phyloP scores from a whole-genome alignment of 116 monocot genomes.

The Cymodocea nodosa region DNA sequence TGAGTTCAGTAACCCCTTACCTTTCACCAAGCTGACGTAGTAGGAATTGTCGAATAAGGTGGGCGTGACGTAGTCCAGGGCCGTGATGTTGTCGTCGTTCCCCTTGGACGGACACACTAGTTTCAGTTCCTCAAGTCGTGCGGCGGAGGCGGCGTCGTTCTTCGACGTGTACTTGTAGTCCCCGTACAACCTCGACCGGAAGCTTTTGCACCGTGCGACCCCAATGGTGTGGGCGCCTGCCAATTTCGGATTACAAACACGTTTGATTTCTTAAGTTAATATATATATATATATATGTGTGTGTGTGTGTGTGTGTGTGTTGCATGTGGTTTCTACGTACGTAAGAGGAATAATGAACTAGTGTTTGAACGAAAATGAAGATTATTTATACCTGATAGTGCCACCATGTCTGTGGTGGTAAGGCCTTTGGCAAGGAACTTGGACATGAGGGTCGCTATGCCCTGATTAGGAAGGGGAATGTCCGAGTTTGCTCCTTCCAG shows the following conservation, averaged over 20 bases:
- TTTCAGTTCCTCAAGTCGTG: slow-evolving; percentile 27
- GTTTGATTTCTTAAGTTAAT: too few relatives aligned
- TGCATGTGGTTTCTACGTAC: background rate
- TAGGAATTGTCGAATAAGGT: slow-evolving; percentile 57
- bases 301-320: background rate
- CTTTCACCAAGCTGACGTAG: slow-evolving; percentile 31
- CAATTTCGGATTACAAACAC: background rate
- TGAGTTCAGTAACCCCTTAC: slow-evolving; percentile 71
- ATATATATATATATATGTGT: background rate
- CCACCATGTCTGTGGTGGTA: slow-evolving; percentile 63
- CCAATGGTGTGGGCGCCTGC: slow-evolving; percentile 83
- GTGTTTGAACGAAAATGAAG: too few relatives aligned
- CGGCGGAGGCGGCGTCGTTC: slow-evolving; percentile 10
- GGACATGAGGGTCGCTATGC: slow-evolving; percentile 37
- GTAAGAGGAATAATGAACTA: too few relatives aligned
- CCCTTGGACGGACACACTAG: slow-evolving; percentile 22
- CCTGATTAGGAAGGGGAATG: slow-evolving; percentile 39
- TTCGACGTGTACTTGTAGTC: slow-evolving; percentile 29
- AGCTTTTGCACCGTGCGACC: slow-evolving; percentile 49
- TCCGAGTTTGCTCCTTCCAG: slow-evolving; percentile 44
- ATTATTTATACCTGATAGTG: slow-evolving; percentile 27
- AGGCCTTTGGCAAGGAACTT: slow-evolving; percentile 77
- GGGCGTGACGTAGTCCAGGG: slow-evolving; percentile 52
- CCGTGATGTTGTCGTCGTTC: slow-evolving; percentile 31
- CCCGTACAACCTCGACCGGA: slow-evolving; percentile 54